These are phyloP conservation scores for Microcyclosporella mali DNA, from an alignment of 2,329 filamentous ascomycete species.

Conservation along the genomic window DNA sequence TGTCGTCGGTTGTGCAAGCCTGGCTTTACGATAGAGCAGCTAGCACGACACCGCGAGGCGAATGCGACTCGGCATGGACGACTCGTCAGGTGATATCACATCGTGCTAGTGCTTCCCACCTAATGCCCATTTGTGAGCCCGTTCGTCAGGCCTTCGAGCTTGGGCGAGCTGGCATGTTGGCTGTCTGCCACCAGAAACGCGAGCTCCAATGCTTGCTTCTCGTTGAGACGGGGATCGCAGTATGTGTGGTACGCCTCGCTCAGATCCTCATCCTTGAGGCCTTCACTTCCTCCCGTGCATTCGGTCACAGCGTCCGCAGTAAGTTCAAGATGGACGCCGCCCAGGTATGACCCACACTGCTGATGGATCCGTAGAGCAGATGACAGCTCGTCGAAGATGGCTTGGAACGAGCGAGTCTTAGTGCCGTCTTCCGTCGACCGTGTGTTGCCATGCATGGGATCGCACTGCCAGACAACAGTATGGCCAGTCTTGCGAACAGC, in stretches of 20 bases:
- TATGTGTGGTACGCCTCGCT: constrained; percentile 90
- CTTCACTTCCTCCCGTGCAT: constrained; percentile 84
- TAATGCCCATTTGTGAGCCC: no score
- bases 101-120: no score
- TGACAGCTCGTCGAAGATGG: constrained; percentile 81
- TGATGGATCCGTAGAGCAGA: constrained; percentile 80
- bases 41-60: no score
- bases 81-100: no score
- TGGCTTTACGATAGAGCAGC: no score
- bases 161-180: constrained; percentile 19
- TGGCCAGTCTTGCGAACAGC: constrained; percentile 75
- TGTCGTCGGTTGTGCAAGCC: no score
- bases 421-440: constrained; percentile 64
- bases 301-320: constrained; percentile 96
- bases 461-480: constrained; percentile 90
- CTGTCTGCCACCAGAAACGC: constrained; percentile 82
- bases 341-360: constrained; percentile 75
- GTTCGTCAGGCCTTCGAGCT: no score
- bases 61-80: no score
- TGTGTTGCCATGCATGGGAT: constrained; percentile 92
- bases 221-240: constrained; percentile 91
- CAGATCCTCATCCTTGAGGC: constrained; percentile 79
- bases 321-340: constrained; percentile 89
- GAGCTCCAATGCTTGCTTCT: constrained; percentile 94
- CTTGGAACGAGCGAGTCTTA: constrained; percentile 86